phyloP scores from a whole-genome alignment of 148 eudicot species.

The Hydrangea macrophylla region DNA sequence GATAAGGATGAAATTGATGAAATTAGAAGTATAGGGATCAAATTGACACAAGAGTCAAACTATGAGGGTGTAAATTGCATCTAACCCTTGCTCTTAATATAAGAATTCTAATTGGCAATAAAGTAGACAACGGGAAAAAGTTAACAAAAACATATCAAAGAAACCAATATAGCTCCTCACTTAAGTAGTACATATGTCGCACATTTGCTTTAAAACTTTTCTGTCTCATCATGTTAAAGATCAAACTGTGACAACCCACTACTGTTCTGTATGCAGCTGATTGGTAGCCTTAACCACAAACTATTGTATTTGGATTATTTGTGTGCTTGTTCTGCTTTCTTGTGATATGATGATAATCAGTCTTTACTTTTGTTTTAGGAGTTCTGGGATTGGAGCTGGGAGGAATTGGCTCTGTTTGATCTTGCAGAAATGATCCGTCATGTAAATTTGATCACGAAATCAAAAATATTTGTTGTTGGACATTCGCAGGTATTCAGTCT shows the following conservation, averaged over 20 bases:
- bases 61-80: too few species aligned
- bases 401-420: constrained; percentile 83
- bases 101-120: too few species aligned
- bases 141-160: too few species aligned
- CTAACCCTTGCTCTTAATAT: too few species aligned
- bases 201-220: background rate
- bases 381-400: constrained; percentile 99
- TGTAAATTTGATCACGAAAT: constrained; percentile 42
- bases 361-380: constrained; percentile 40
- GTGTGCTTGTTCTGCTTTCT: constrained; percentile 8
- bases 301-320: background rate
- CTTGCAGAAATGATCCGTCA: constrained; percentile 70
- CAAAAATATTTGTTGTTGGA: constrained; percentile 73
- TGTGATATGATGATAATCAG: background rate
- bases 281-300: background rate
- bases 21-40: too few species aligned
- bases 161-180: background rate
- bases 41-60: too few species aligned
- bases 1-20: too few species aligned
- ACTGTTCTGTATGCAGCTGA: too few species aligned
- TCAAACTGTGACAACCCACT: background rate
- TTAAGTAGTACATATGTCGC: background rate
- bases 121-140: too few species aligned
- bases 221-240: background rate
- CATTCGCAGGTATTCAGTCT: constrained; percentile 78